Evolutionary conservation across 2,329 filamentous ascomycete genomes (phyloP).

Genomic region (Colletotrichum sp.): DNA sequence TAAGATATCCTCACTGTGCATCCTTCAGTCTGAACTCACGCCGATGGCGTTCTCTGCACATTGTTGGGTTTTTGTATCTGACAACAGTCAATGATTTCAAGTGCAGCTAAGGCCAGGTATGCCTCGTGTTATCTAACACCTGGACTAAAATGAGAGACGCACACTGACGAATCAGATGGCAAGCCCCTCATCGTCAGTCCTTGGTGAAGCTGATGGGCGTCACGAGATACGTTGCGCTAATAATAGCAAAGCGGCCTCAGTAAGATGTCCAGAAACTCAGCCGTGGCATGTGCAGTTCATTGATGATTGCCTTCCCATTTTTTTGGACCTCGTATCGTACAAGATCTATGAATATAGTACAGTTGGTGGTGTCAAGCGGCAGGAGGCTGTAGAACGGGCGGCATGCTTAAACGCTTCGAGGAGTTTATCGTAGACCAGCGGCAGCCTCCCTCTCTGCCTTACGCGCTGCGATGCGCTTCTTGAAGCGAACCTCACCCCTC

Average conservation of each 20-base stretch:
- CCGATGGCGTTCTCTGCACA: not conserved
- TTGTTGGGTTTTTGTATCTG: not conserved
- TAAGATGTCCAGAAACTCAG: not conserved
- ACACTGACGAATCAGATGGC: not conserved
- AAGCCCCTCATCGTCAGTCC: not conserved
- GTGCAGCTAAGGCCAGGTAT: not conserved
- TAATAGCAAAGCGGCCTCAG: not conserved
- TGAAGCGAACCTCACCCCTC: conserved; percentile 83
- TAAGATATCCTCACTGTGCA: not conserved
- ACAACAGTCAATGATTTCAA: not conserved
- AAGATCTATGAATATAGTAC: conserved; percentile 21
- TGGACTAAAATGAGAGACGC: not conserved
- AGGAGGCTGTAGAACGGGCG: conserved; percentile 7
- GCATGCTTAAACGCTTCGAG: not conserved
- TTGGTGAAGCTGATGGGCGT: not conserved
- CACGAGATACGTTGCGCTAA: not conserved
- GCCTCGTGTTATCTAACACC: not conserved
- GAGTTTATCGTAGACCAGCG: conserved; percentile 28
- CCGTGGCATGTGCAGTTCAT: not conserved
- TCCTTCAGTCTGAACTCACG: not conserved
- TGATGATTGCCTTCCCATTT: conserved; percentile 3
- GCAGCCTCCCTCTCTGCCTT: conserved; percentile 65
- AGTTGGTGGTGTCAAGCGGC: conserved; percentile 19
- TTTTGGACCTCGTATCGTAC: conserved; percentile 20
- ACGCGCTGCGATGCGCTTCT: conserved; percentile 80